Base-by-base conservation (phyloP, 2,329 filamentous ascomycete genomes). In the Hypoxylon sp. region DNA sequence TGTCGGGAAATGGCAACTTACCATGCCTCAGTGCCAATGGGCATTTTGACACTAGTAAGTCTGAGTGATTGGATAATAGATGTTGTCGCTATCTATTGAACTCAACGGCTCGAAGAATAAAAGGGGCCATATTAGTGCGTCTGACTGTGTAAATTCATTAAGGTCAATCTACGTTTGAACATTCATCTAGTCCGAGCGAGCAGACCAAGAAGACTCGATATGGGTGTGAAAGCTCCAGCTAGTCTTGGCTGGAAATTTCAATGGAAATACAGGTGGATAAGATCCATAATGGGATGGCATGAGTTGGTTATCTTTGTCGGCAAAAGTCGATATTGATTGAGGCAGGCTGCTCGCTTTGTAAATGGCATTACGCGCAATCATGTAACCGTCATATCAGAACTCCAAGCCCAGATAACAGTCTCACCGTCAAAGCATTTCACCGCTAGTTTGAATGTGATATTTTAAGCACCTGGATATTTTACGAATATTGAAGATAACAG, bases 381-480 rank as follows among this genome's bases (percentile, higher is more conserved):
- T 47, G 16, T 41, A 21, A 41, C 37, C 16, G 21, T 41, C 41
- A 50, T 47, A 41, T 50, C 45, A 16, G 39, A 57, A 19, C 11
- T 19, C 14, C 16, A 30, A 50, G 30, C 21, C 23, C 12, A 47
- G 43, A 56, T 27, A 47, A 37, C n/a, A 23, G 41, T 56, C 53
- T 56, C 37, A 48, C 54, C 43, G 29, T 30, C 39, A 25, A 39
- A 39, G 5, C n/a, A 50, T 51, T 57, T 62, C 47, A 62, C 59
- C 55, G 29, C 29, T 32, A 23, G 37, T 39, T 51, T 63, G 34
- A 43, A 43, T 51, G 48, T 50, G 39, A 34, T 53, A 46, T 60
- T 47, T 46, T 32, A 55, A 55, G 41, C 30, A 53, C 29, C 52
- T 58, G 47, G 63, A 39, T 65, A 62, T 61, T n/a, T 61, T 45